Evolutionary conservation across 1,139 yeast species (phyloP).

Genomic region (Wickerhamomyces sp.): DNA sequence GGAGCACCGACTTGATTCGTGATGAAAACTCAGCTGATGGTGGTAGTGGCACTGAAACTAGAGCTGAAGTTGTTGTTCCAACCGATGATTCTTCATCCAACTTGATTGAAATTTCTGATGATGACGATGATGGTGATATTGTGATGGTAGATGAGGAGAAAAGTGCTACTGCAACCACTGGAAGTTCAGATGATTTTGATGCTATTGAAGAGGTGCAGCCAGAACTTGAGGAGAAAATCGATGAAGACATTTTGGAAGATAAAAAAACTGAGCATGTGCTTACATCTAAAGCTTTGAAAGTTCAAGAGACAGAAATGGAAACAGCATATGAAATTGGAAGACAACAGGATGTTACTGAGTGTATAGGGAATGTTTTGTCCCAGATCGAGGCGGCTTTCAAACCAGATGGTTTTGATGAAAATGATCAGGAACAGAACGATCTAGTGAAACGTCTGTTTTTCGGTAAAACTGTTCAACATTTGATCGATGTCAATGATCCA

Average conservation of each 20-base stretch:
- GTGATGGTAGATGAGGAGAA: constrained; percentile 13
- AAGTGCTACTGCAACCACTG: not conserved
- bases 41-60: not conserved
- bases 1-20: not conserved
- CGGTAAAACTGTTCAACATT: constrained; percentile 60
- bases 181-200: constrained; percentile 1
- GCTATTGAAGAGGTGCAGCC: not conserved
- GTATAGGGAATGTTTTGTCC: constrained; percentile 90
- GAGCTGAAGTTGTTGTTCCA: constrained; percentile 7
- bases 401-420: constrained; percentile 55
- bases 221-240: not conserved
- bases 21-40: not conserved
- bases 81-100: constrained; percentile 3
- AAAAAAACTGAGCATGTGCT: constrained; percentile 6
- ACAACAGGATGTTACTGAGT: constrained; percentile 96
- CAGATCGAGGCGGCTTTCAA: constrained; percentile 88
- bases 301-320: constrained; percentile 60
- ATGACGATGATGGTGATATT: constrained; percentile 15
- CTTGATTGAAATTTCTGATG: constrained; percentile 7
- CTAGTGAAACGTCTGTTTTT: constrained; percentile 72
- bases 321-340: constrained; percentile 77
- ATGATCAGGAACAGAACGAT: constrained; percentile 79
- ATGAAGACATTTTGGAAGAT: constrained; percentile 7
- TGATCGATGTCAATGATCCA: constrained; percentile 34
- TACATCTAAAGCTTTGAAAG: constrained; percentile 32